phyloP scores from a whole-genome alignment of 2,329 filamentous ascomycete species.

The Aspergillus ustus region DNA sequence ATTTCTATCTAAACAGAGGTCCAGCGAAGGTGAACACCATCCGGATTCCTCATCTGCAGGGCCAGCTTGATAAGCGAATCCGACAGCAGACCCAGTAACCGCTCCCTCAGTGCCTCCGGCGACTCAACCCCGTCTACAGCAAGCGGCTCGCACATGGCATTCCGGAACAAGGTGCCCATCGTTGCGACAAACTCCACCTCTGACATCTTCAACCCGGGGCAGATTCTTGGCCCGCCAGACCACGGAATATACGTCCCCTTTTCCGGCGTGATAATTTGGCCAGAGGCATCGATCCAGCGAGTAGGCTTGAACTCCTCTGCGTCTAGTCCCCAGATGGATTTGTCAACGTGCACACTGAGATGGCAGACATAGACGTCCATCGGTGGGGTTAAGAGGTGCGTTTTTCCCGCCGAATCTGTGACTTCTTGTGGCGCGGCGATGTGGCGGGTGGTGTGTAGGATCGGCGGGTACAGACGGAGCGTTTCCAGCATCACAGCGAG shows the following conservation, averaged over 20 bases:
- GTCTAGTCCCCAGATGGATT: constrained; percentile 10
- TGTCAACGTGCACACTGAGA: constrained; percentile 7
- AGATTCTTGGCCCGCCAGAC: constrained; percentile 55
- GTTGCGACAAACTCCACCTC: constrained; percentile 60
- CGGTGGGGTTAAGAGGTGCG: constrained; percentile 38
- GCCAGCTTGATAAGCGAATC: not conserved
- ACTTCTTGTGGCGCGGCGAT: constrained; percentile 37
- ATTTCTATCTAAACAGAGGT: not conserved
- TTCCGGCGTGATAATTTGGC: constrained; percentile 38
- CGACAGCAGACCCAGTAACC: not conserved
- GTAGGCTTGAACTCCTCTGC: constrained; percentile 11
- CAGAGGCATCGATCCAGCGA: constrained; percentile 25
- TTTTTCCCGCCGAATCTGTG: constrained; percentile 23
- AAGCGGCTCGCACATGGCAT: constrained; percentile 28
- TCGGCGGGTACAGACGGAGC: constrained; percentile 48
- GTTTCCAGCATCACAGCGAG: constrained; percentile 58
- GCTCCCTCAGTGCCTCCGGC: not conserved
- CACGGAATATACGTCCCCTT: constrained; percentile 54
- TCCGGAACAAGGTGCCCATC: constrained; percentile 47
- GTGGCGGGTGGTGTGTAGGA: constrained; percentile 44
- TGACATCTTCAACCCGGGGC: constrained; percentile 60
- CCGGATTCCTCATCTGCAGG: not conserved
- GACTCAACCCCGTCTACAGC: not conserved
- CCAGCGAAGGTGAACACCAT: not conserved
- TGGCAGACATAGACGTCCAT: constrained; percentile 35